A percentile compares a stretch with the other conserved stretches of the same genome.
phyloP scores from a whole-genome alignment of 2,329 filamentous ascomycete genomes.

The Trichoderma sp. region DNA sequence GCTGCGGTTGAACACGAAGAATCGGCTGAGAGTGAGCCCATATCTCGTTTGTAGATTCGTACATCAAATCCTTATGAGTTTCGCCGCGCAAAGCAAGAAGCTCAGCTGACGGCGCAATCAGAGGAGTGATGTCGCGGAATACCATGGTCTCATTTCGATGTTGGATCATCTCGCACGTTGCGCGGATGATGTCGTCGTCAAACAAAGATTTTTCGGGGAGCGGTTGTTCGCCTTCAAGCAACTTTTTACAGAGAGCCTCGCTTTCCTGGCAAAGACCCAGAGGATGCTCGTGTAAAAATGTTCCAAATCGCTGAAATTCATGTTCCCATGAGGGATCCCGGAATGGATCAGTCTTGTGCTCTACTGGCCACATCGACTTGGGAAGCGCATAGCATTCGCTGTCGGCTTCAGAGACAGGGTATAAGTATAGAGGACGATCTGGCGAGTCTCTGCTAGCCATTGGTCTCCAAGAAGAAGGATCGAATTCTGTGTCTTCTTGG shows the following conservation, averaged over 20 bases:
- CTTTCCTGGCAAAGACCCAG: not conserved
- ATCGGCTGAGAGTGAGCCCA: constrained; percentile 43
- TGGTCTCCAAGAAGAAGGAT: not conserved
- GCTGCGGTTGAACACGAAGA: constrained; percentile 39
- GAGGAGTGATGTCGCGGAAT: constrained; percentile 37
- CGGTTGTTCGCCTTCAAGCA: constrained; percentile 34
- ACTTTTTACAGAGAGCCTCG: not conserved
- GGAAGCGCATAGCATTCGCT: not conserved
- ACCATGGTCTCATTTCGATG: constrained; percentile 36
- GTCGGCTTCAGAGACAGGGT: not conserved
- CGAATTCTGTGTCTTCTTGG: not conserved
- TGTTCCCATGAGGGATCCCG: not conserved
- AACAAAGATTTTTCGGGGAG: constrained; percentile 38
- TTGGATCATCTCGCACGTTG: constrained; percentile 33
- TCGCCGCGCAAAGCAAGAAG: constrained; percentile 31
- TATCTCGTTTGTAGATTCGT: constrained; percentile 43
- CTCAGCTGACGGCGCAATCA: constrained; percentile 42
- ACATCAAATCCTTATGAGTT: constrained; percentile 33
- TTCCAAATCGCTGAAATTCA: not conserved
- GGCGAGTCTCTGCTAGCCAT: too few species aligned
- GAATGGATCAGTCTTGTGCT: not conserved
- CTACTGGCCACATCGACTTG: not conserved
- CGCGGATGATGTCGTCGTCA: constrained; percentile 37
- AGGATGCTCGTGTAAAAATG: not conserved
- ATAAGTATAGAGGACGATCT: not conserved